Conservation (phyloP, 768 basidiomycete species). For the Cystobasidium ongulense region DNA sequence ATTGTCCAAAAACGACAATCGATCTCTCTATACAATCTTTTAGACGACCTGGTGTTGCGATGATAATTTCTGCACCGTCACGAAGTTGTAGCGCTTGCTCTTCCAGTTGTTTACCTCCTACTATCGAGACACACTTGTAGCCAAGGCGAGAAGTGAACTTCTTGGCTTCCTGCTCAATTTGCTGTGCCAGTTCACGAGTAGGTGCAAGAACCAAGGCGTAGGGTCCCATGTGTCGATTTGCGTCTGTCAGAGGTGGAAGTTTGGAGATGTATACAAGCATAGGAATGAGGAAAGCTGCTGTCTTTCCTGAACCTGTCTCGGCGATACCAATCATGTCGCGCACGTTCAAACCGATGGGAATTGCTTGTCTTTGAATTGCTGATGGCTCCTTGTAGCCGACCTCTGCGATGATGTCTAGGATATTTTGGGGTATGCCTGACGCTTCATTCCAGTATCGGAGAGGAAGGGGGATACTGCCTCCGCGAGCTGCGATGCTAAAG, state of each 20-base stretch:
- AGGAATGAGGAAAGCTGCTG: constrained; percentile 91
- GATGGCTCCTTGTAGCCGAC: constrained; percentile 97
- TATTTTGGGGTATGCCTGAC: constrained; percentile 65
- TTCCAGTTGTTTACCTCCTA: constrained; percentile 93
- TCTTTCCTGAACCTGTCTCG: constrained; percentile 99
- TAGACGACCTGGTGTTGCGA: constrained; percentile 94
- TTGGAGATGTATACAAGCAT: constrained; percentile 80
- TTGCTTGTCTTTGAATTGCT: constrained; percentile 94
- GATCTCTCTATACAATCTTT: constrained; percentile 95
- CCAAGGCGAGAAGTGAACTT: constrained; percentile 86
- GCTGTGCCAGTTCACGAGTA: constrained; percentile 89
- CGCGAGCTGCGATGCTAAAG: constrained; percentile 87
- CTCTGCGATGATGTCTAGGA: constrained; percentile 73
- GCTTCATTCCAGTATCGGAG: constrained; percentile 78
- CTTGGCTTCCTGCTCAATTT: constrained; percentile 83
- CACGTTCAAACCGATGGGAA: constrained; percentile 95
- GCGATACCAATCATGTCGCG: constrained; percentile 97
- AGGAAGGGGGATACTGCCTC: constrained; percentile 87
- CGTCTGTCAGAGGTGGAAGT: constrained; percentile 77
- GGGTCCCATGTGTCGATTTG: constrained; percentile 86
- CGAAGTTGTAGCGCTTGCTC: constrained; percentile 96
- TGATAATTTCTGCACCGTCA: constrained; percentile 97
- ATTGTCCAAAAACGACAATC: constrained; percentile 90
- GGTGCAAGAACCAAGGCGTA: constrained; percentile 88
- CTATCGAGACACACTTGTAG: constrained; percentile 91